Evolutionary conservation across 768 basidiomycete genomes (phyloP).

Genomic region (Kwoniella sp.): DNA sequence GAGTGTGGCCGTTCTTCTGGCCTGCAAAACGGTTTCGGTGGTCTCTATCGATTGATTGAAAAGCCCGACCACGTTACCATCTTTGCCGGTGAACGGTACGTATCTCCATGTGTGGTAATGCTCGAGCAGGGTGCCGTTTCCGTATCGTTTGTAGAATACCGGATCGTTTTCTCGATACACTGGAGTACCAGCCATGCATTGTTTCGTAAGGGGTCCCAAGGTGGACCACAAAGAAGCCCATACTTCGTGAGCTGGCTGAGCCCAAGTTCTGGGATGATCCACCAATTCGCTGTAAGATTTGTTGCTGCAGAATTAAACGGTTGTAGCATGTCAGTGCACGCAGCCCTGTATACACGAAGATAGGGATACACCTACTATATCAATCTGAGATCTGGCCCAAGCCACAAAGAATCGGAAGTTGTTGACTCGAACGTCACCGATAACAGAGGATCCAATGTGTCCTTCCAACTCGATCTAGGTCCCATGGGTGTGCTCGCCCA

Average conservation of each 20-base stretch:
- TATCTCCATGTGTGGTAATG: slow-evolving; percentile 44
- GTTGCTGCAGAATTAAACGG: slow-evolving; percentile 30
- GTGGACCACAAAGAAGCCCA: slow-evolving; percentile 40
- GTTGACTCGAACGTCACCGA: slow-evolving; percentile 36
- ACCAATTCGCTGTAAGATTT: slow-evolving; percentile 33
- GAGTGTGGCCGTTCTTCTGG: slow-evolving; percentile 31
- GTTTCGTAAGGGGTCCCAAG: slow-evolving; percentile 27
- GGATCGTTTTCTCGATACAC: slow-evolving; percentile 38
- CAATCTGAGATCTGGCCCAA: slow-evolving; percentile 39
- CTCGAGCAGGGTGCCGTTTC: slow-evolving; percentile 32
- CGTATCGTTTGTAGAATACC: slow-evolving; percentile 25
- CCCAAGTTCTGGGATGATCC: slow-evolving; percentile 38
- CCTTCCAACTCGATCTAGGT: slow-evolving; percentile 35
- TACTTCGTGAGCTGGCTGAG: slow-evolving; percentile 31
- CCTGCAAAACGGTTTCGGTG: slow-evolving; percentile 40
- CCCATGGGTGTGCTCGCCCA: slow-evolving; percentile 43
- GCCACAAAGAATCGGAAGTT: slow-evolving; percentile 37
- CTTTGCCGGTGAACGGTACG: slow-evolving; percentile 37
- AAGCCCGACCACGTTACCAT: slow-evolving; percentile 36
- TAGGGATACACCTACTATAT: slow-evolving; percentile 33
- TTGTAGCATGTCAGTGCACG: neutral
- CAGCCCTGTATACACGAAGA: neutral
- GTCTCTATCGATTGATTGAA: slow-evolving; percentile 43
- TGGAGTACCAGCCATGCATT: slow-evolving; percentile 22
- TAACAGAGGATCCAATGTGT: slow-evolving; percentile 34